Evolutionary conservation across 2,329 filamentous ascomycete genomes (phyloP), one percentile per base, ranked within the genome.

Genomic region (Dendrostoma leiphaemia): DNA sequence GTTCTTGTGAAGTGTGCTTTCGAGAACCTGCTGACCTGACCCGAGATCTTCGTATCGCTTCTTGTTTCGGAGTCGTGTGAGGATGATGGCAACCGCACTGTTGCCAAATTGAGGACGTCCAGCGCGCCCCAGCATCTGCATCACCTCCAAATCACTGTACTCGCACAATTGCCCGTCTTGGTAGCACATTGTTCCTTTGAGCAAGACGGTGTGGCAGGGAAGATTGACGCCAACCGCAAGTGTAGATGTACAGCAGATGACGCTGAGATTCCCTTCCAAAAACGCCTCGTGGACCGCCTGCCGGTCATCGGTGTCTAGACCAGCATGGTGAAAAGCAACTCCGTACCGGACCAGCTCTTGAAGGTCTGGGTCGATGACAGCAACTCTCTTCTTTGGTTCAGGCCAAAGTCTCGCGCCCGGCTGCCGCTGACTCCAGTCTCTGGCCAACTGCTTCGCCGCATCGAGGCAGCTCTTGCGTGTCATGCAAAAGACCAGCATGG

Each of bases 101-200:
- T 83, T 79, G 62, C 93, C 91, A 59, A 92, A 95, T 64, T 95
- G 91, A 6, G 91, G 90, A 19, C 90, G 79, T 1, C 91, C 90
- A 48, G 90, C 90, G 59, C 90, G 84, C 6, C 90, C 90, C 46
- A 95, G 80, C 90, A 96, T 95, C 63, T 96, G 90, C 86, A 93
- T 93, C 58, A 93, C 81, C 61, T 95, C 90, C 5, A 95, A 75
- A 65, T 94, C 90, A 0, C 89, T 85, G 61, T 91, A 91, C 65
- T 94, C 89, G 52, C 84, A 81, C 34, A 82, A 63, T 7, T 71
- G 77, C 6, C 78, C 75, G 13, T 84, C 80, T 53, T 83, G 81
- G 69, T 84, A 92, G 0, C 78, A 76, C 3, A 85, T 79, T 0
- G 90, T 95, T 21, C 89, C 89, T 67, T 95, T 95, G 52, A 96